Base-by-base conservation (phyloP, 768 basidiomycete species). In the Mycena kentingensis region DNA sequence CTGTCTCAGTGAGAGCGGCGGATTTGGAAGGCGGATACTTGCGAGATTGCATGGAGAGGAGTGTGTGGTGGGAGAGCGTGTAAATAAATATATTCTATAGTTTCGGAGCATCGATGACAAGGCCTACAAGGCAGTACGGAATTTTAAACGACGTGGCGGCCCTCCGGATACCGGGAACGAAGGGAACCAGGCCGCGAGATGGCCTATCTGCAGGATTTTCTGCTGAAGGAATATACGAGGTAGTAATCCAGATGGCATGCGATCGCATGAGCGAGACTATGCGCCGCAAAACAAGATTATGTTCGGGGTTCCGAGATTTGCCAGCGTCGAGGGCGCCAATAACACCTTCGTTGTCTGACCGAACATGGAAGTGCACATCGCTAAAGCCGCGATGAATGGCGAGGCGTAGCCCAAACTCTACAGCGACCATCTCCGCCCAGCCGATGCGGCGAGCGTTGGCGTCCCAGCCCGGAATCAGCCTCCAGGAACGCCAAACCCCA, bases 361-460 rank as follows among this genome's bases (percentile, higher is more conserved):
- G 58, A 2, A 73, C 49, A 1, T 42, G 3, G 2, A 71, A 26
- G 18, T 74, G 68, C 7, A 56, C 55, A 19, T 70, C 46, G 0
- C 15, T 25, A 15, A 61, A 57, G 5, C 63, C 60, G 0, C 51
- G 31, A 0, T 64, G 49, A 8, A 71, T 50, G 5, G 71, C 43
- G 1, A 69, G 60, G 8, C 60, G 55, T 0, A 72, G 21, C 2
- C 70, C 73, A 0, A 76, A 49, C 49, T 76, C 73, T 3, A 73
- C 62, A 0, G 70, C 75, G 4, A 73, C 62, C 61, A 74, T 71
- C 51, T 77, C 74, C 1, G 68, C 75, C 75, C 75, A 77, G 0
- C 71, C 71, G 7, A 74, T 72, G 19, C 70, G 58, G 0, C 65
- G 51, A 1, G 60, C 64, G 5, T 67, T 55, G 1, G 50, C 24